phyloP scores from a whole-genome alignment of 257 asterid species.

The Capsicum rhomboideum region DNA sequence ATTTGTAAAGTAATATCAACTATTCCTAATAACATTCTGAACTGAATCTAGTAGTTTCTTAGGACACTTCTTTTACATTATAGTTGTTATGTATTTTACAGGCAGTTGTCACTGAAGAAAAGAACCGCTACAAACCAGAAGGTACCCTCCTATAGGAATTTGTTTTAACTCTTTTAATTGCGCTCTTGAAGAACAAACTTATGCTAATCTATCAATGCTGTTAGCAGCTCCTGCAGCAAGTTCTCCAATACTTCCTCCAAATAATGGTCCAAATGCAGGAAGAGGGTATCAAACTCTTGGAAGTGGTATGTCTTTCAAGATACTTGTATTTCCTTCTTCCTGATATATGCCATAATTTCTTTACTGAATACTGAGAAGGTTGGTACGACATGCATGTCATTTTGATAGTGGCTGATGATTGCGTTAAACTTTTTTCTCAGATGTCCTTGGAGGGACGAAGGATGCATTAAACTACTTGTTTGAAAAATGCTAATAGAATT shows the following conservation, averaged over 20 bases:
- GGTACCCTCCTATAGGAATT: conserved; percentile 26
- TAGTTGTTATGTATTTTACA: conserved; percentile 13
- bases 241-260: conserved; percentile 79
- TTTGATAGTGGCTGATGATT: background rate
- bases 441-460: background rate
- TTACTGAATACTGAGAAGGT: background rate
- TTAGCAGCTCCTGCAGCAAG: conserved; percentile 67
- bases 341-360: background rate
- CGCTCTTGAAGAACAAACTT: background rate
- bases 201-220: background rate
- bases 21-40: background rate
- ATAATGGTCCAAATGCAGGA: conserved; percentile 36
- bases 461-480: background rate
- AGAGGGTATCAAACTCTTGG: conserved; percentile 71
- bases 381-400: background rate
- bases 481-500: background rate
- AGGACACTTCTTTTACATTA: background rate
- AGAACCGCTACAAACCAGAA: conserved; percentile 31
- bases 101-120: conserved; percentile 79
- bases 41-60: background rate
- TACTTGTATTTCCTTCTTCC: background rate
- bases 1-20: background rate
- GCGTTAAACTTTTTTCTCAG: background rate
- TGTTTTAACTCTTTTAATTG: background rate
- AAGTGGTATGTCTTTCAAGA: conserved; percentile 32